Evolutionary conservation across 805 yeast genomes (phyloP).

Genomic region (Metschnikowia anglica): DNA sequence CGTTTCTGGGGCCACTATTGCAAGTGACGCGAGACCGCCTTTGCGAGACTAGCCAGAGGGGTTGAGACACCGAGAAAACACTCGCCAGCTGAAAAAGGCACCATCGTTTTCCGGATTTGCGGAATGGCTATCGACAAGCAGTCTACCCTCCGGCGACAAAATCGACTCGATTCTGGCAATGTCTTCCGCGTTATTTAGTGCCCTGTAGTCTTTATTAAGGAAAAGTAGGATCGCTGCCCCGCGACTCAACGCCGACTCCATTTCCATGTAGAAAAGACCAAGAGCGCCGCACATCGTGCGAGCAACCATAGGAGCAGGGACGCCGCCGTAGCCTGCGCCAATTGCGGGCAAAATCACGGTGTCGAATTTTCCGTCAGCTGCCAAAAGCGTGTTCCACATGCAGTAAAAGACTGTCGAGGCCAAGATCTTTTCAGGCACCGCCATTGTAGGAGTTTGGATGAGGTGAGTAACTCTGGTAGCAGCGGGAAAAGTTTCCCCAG

Average conservation of each 20-base stretch:
- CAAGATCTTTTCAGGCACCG: conserved; percentile 22
- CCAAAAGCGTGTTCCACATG: conserved; percentile 24
- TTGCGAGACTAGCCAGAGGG: conserved; percentile 2
- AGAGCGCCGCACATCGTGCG: conserved; percentile 24
- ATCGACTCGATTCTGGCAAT: conserved; percentile 4
- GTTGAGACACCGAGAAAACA: conserved; percentile 2
- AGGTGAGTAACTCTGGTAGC: conserved; percentile 1
- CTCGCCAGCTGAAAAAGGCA: conserved; percentile 1
- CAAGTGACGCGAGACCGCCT: neutral
- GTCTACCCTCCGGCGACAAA: neutral
- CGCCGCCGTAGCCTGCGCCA: conserved; percentile 29
- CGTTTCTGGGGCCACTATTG: neutral
- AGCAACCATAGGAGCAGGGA: conserved; percentile 20
- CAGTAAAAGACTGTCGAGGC: conserved; percentile 21
- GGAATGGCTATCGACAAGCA: neutral
- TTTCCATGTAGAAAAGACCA: conserved; percentile 17
- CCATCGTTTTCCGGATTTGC: neutral
- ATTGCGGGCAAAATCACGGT: conserved; percentile 28
- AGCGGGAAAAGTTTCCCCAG: conserved; percentile 7
- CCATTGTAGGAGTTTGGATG: conserved; percentile 26
- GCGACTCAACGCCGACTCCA: conserved; percentile 15
- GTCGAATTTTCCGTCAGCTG: conserved; percentile 3
- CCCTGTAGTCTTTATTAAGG: conserved; percentile 20
- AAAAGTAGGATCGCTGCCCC: conserved; percentile 23
- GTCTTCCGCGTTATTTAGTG: conserved; percentile 11